Percentiles rank a stretch among this genome's conserved stretches.
These are phyloP conservation scores for Adansonia rubrostipa DNA, from an alignment of 441 rosid species.

Conservation along the genomic window DNA sequence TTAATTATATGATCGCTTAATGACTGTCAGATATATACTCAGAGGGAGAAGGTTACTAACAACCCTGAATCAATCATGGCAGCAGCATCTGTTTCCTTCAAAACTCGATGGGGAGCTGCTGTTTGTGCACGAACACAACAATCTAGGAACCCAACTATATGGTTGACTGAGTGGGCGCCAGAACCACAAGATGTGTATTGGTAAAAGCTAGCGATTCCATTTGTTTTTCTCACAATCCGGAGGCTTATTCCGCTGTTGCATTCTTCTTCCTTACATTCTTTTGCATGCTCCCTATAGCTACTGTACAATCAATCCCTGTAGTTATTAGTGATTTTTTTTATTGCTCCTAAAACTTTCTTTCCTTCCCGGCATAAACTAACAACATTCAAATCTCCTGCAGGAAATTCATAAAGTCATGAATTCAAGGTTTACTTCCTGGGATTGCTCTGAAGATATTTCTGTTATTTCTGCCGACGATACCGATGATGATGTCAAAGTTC, in stretches of 20 bases:
- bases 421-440: constrained; percentile 38
- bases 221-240: constrained; percentile 72
- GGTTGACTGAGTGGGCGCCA: constrained; percentile 97
- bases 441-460: constrained; percentile 91
- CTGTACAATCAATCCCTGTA: constrained; percentile 62
- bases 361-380: not conserved
- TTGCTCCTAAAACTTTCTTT: too few relatives aligned
- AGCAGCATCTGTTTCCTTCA: constrained; percentile 91
- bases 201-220: constrained; percentile 87
- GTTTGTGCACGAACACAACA: constrained; percentile 97
- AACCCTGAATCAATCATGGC: constrained; percentile 70
- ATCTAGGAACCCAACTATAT: constrained; percentile 78
- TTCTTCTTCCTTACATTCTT: constrained; percentile 95
- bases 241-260: constrained; percentile 68
- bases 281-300: constrained; percentile 93
- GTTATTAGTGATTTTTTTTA: too few relatives aligned
- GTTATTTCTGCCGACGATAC: constrained; percentile 76
- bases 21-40: constrained; percentile 60
- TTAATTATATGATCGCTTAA: not conserved
- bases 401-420: constrained; percentile 63
- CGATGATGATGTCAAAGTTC: constrained; percentile 94
- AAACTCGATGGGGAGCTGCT: constrained; percentile 91
- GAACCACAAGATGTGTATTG: constrained; percentile 91
- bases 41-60: constrained; percentile 58
- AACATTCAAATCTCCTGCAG: constrained; percentile 45